Evolutionary conservation across 495 filamentous ascomycete genomes (phyloP), one percentile per base, ranked within the genome.

Genomic region (Aspergillus leporis): DNA sequence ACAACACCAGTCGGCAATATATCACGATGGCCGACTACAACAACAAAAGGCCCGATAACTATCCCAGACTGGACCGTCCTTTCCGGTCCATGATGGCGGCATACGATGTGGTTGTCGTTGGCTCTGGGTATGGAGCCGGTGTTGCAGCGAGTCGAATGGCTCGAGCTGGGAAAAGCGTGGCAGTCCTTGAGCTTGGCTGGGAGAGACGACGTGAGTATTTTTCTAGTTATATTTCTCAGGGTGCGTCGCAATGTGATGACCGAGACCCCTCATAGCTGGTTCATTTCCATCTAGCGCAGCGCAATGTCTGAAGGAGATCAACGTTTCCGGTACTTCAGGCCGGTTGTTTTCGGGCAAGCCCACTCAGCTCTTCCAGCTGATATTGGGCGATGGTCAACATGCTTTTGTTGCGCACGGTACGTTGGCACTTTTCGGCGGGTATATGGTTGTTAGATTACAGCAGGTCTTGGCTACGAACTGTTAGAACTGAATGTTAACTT

Each of bases 41-140:
- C 8, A 34, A 8, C 5, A 9, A 4, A 18, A 23, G 51, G 53
- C 50, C 57, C 5, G 63, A 63, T n/a, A 31, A 64, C 32, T 68
- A 68, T 75, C 80, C 85, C 1, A 76, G 77, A 1, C 76, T 89
- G 23, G 81, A 80, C 51, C 80, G 75, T 56, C 80, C 85, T 0
- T 78, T 87, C 19, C 75, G 83, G 58, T 75, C 81, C 16, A 79
- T 89, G 63, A 73, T 82, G 31, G 66, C 72, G 40, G 65, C 72
- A n/a, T 88, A 89, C 54, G 86, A 90, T 64, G 81, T 82, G 22
- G 81, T 89, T 23, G 82, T 89, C 14, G 80, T 89, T 48, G 86
- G 87, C 0, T 87, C 84, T 18, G 87, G 87, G 1, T 88, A 88
- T 69, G 86, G 86, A 14, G 87, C 86, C 53, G 85, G 81, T 16